Conservation (phyloP, 371 early-diverging fungal genomes). For the Choanephora cucurbitarum region DNA sequence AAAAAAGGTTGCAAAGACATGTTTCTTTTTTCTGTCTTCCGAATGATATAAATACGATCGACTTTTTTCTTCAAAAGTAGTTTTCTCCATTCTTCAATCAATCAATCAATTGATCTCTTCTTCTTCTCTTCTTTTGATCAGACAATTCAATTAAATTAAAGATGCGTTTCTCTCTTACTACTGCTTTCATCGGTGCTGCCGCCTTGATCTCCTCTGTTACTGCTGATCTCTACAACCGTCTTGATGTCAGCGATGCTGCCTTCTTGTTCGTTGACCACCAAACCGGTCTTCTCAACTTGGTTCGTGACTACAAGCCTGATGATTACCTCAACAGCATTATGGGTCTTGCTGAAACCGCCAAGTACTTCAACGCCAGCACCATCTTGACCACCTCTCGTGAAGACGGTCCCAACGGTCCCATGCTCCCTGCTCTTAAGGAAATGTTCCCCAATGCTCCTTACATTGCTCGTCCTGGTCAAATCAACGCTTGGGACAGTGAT, state of each 20-base stretch:
- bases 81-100: neutral
- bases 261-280: conserved; percentile 31
- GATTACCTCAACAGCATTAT: conserved; percentile 20
- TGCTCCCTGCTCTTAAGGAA: conserved; percentile 19
- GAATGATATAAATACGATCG: conserved; percentile 3
- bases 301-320: conserved; percentile 25
- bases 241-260: conserved; percentile 21
- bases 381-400: conserved; percentile 25
- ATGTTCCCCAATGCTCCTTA: conserved; percentile 26
- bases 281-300: conserved; percentile 27
- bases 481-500: conserved; percentile 28
- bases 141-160: too few relatives aligned
- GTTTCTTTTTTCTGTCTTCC: too few relatives aligned
- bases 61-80: too few relatives aligned
- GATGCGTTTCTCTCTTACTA: conserved; percentile 23
- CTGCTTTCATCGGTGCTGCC: conserved; percentile 13
- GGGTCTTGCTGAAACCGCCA: conserved; percentile 27
- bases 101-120: neutral
- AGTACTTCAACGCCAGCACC: conserved; percentile 21
- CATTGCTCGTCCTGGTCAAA: conserved; percentile 26
- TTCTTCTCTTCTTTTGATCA: neutral
- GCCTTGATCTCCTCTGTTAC: conserved; percentile 15
- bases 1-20: neutral
- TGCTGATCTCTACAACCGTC: conserved; percentile 21
- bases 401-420: conserved; percentile 28